phyloP scores from a whole-genome alignment of 805 yeast species.

The Starmerella gropengiesseri region DNA sequence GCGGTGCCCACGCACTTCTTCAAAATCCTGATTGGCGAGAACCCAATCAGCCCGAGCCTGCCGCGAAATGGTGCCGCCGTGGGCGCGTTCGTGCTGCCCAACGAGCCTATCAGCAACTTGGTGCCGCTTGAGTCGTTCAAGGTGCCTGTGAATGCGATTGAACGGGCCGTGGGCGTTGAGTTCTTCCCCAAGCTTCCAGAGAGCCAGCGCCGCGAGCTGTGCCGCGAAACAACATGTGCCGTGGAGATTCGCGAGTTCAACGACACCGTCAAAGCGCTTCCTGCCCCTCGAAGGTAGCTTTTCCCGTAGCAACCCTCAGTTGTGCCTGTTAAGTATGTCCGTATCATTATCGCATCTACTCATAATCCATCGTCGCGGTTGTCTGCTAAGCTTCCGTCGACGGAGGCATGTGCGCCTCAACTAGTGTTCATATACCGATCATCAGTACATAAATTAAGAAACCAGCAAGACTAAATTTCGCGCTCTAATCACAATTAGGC shows the following conservation, averaged over 20 bases:
- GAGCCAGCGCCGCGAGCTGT: conserved; percentile 48
- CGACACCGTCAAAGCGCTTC: conserved; percentile 27
- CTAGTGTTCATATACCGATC: too few species aligned
- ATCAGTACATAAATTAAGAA: too few species aligned
- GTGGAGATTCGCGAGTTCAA: conserved; percentile 58
- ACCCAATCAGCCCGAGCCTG: conserved; percentile 29
- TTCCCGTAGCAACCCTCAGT: too few species aligned
- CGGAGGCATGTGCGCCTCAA: too few species aligned
- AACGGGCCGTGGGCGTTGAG: conserved; percentile 75
- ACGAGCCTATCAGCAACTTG: conserved; percentile 61
- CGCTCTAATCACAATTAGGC: background rate
- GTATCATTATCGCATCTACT: too few species aligned
- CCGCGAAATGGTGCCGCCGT: conserved; percentile 46
- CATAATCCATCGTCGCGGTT: too few species aligned
- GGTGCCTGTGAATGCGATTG: conserved; percentile 84
- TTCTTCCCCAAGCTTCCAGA: conserved; percentile 60
- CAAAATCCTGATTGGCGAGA: conserved; percentile 80
- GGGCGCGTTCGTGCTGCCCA: conserved; percentile 91
- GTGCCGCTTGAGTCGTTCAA: conserved; percentile 64
- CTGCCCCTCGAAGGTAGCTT: conserved; percentile 7
- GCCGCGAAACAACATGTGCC: conserved; percentile 71
- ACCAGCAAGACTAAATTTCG: too few species aligned
- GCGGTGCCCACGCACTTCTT: conserved; percentile 98
- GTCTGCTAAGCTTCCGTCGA: too few species aligned
- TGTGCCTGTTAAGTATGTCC: too few species aligned